Evolutionary conservation across 108 stramenopile genomes (phyloP), one percentile per base, ranked within the genome.

Genomic region (Schizochytrium sp.): DNA sequence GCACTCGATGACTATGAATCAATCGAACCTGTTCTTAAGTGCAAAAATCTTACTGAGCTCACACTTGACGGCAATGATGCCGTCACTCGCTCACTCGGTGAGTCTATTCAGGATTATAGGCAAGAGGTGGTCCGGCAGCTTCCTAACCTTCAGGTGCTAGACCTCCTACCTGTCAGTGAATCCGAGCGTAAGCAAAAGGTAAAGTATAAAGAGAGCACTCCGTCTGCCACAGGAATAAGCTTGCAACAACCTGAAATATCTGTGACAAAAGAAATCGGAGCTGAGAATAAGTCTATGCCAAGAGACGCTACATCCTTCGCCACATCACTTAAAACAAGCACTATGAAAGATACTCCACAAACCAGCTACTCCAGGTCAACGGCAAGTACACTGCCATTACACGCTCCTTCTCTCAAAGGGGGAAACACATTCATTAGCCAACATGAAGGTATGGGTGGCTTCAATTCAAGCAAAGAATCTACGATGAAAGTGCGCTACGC

Each of bases 1-100:
- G 44, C 12, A n/a, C 53, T 94, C 53, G 41, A 61, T 38, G 40
- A 38, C 28, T 55, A 49, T 28, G 87, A 88, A 2, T 60, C 56
- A 42, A 46, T 73, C n/a, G 59, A 10, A 38, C 64, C 89, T 61
- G n/a, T 92, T 7, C 83, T 90, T 40, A 19, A 61, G 45, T n/a
- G 89, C 19, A 56, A 46, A 57, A 60, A 49, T 13, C 72, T 94
- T 28, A 90, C 93, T 42, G 93, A 94, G 89, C 89, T 94, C n/a
- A 61, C 90, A 47, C 69, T 94, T 53, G 93, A 93, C 58, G 92
- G 92, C 49, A 94, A 94, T 53, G 76, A 55, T n/a, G 50, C 45
- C 47, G 47, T 83, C 17, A 83, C 28, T n/a, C 50, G 41, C 91
- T 88, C 56, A 41, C 61, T 41, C 47, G 59, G 88, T 46, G 41